phyloP scores from a whole-genome alignment of 2,329 filamentous ascomycete genomes.

The Chalara sp. region DNA sequence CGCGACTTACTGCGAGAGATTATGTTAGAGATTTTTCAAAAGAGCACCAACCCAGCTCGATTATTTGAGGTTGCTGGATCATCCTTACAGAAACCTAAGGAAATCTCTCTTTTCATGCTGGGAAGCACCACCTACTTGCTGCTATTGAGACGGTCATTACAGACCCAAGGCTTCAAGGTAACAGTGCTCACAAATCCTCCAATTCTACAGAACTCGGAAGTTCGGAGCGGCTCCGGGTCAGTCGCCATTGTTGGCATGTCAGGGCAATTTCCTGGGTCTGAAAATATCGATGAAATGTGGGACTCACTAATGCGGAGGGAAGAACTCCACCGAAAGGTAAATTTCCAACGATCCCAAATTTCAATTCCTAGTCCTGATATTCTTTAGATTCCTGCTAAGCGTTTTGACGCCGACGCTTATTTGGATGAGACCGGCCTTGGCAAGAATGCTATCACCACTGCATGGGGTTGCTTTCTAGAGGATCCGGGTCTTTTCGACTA shows the following conservation, averaged over 20 bases:
- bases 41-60: neutral
- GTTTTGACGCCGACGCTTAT: neutral
- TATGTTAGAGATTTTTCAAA: neutral
- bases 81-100: neutral
- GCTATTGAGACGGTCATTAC: neutral
- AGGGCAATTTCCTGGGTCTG: neutral
- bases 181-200: neutral
- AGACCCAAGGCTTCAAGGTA: neutral
- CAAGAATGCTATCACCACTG: neutral
- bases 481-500: neutral
- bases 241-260: slow-evolving; percentile 1
- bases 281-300: neutral
- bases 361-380: neutral
- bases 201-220: neutral
- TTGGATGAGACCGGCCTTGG: neutral
- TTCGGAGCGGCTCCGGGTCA: neutral
- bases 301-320: neutral
- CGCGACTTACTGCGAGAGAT: neutral
- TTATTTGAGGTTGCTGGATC: neutral
- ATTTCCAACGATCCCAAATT: neutral
- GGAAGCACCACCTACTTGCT: neutral
- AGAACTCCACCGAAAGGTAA: neutral
- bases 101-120: neutral
- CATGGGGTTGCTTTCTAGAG: neutral
- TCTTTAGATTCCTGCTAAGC: neutral